Conservation (phyloP, 371 early-diverging fungal genomes). For the Mortierella sp. region DNA sequence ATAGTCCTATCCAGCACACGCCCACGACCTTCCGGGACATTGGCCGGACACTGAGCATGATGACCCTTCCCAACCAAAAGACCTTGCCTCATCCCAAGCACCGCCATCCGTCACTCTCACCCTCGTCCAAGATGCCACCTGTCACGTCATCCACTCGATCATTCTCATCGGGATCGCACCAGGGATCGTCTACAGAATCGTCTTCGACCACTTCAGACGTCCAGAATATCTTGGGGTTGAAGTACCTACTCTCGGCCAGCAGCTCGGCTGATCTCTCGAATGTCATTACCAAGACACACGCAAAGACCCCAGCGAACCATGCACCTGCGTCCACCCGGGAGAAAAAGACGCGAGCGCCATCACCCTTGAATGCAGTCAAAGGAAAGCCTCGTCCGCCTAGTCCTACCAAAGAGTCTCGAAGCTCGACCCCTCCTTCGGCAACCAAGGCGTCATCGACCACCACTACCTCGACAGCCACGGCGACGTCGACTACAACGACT, state of each 20-base stretch:
- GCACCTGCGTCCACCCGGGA: conserved; percentile 9
- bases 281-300: conserved; percentile 49
- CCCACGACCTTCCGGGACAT: conserved; percentile 28
- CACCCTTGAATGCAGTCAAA: background rate
- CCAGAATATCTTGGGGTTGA: conserved; percentile 32
- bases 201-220: conserved; percentile 9
- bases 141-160: conserved; percentile 13
- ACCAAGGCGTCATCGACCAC: background rate
- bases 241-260: conserved; percentile 44
- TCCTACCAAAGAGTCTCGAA: background rate
- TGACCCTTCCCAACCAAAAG: conserved; percentile 37
- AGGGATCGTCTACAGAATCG: background rate
- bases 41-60: conserved; percentile 38
- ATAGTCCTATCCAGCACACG: conserved; percentile 12
- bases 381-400: background rate
- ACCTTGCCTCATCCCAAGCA: background rate
- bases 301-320: conserved; percentile 15
- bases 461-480: conserved; percentile 1
- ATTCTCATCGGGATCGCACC: background rate
- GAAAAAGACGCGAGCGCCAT: conserved; percentile 3
- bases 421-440: background rate
- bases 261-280: conserved; percentile 50
- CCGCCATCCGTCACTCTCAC: conserved; percentile 2
- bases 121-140: background rate
- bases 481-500: conserved; percentile 5